Conservation (phyloP, 306 rosid genomes). For the Calophaca sinica region DNA sequence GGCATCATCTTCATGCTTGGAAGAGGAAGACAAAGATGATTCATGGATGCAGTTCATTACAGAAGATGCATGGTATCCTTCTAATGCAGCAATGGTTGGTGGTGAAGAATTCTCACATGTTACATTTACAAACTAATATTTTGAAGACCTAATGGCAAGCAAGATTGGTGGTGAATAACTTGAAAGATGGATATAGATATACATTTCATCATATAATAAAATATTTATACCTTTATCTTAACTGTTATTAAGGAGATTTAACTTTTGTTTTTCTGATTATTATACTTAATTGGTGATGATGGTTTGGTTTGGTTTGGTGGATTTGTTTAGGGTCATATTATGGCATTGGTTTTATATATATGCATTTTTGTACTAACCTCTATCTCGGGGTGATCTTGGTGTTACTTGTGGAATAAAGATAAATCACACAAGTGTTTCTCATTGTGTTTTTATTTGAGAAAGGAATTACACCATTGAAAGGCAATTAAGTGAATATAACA, state of each 20-base stretch:
- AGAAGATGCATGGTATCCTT: slow-evolving; percentile 91
- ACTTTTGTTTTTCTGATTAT: slow-evolving; percentile 51
- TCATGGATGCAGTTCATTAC: slow-evolving; percentile 98
- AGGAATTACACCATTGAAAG: slow-evolving; percentile 23
- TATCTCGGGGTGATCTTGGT: slow-evolving; percentile 54
- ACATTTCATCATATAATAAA: slow-evolving; percentile 38
- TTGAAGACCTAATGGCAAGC: slow-evolving; percentile 40
- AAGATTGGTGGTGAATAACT: slow-evolving; percentile 72
- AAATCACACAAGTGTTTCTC: slow-evolving; percentile 46
- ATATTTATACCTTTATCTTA: slow-evolving; percentile 43
- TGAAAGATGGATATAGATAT: slow-evolving; percentile 45
- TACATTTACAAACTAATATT: slow-evolving; percentile 71
- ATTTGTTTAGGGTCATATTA: slow-evolving; percentile 56
- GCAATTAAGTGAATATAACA: background rate
- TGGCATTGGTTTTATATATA: slow-evolving; percentile 47
- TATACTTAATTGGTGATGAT: slow-evolving; percentile 51
- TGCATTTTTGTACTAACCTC: slow-evolving; percentile 61
- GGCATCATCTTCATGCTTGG: slow-evolving; percentile 72
- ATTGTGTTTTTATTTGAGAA: slow-evolving; percentile 19
- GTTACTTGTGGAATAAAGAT: slow-evolving; percentile 57
- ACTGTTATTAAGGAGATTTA: slow-evolving; percentile 47
- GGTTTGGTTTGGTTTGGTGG: slow-evolving; percentile 64
- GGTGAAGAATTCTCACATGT: slow-evolving; percentile 70
- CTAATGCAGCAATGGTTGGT: slow-evolving; percentile 55
- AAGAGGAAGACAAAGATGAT: slow-evolving; percentile 92